phyloP scores from a whole-genome alignment of 139 green algal genomes.

The Chlamydomonas incerta region DNA sequence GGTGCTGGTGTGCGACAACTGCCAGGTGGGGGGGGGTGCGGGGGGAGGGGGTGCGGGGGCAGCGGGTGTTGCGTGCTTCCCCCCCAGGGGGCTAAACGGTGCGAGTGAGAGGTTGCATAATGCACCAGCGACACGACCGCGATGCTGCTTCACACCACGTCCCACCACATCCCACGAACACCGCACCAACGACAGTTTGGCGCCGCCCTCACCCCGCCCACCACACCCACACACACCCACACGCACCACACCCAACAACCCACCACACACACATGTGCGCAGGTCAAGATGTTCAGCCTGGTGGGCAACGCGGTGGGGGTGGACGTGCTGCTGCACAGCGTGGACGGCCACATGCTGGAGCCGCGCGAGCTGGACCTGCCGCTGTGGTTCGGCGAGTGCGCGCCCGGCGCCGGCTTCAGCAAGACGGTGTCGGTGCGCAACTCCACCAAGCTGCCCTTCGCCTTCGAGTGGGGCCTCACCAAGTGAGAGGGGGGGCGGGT shows the following conservation, averaged over 20 bases:
- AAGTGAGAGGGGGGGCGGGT: not conserved
- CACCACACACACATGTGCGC: not conserved
- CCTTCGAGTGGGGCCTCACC: conserved; percentile 57
- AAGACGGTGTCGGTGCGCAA: conserved; percentile 58
- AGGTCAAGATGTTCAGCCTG: conserved; percentile 58
- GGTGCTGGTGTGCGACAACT: conserved; percentile 75
- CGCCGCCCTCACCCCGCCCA: not conserved
- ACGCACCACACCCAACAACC: not conserved
- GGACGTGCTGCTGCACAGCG: conserved; percentile 50
- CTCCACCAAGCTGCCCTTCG: conserved; percentile 63
- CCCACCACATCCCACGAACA: too few relatives aligned
- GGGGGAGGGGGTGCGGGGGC: too few relatives aligned
- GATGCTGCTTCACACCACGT: too few relatives aligned
- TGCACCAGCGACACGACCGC: too few relatives aligned
- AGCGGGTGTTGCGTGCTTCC: too few relatives aligned
- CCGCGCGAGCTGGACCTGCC: conserved; percentile 48
- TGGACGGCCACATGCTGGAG: conserved; percentile 57
- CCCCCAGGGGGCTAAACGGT: too few relatives aligned
- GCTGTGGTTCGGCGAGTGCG: conserved; percentile 69
- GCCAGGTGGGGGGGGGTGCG: conserved; percentile 47
- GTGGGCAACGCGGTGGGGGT: conserved; percentile 51
- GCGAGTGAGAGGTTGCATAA: too few relatives aligned
- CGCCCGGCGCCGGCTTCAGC: conserved; percentile 48
- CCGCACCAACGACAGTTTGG: not conserved
- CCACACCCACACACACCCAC: not conserved